Base-by-base conservation (phyloP, 2,329 filamentous ascomycete species). In the Arthrobotrys conoides region DNA sequence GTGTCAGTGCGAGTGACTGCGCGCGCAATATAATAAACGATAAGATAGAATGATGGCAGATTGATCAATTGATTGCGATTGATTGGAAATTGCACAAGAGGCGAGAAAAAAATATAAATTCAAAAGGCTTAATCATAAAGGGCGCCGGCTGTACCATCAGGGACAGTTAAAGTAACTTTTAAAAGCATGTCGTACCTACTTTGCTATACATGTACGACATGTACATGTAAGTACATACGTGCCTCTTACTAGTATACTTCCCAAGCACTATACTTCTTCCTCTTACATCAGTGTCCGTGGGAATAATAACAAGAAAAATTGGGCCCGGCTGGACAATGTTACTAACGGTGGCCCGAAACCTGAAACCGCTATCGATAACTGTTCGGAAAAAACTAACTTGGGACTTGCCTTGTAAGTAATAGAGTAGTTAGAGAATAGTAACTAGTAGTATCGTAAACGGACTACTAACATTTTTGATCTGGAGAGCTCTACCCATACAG, bases 11-110 rank as follows among this genome's bases (percentile, higher is more conserved):
- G 33, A 46, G 18, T 24, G n/a, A 49, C 6, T 18, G 57, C 14
- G 18, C 36, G 57, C 57, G 57, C 57, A 61, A 61, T 61, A 61
- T 36, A 61, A 61, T 61, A 61, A 18, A 27, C 33, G 57, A 61
- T 61, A 61, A 61, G 57, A 61, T 61, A 61, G 20, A 61, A 44
- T 24, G 57, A 18, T 33, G 27, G 24, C n/a, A n/a, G 49, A 53
- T 10, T 16, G 51, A 30, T 33, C n/a, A 14, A 30, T 55, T 18
- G 48, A 53, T 53, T 8, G 20, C 8, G 22, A 53, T 51, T 51
- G 49, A 55, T 55, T 33, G 49, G 46, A 49, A 51, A 51, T 30
- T 55, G 51, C 22, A n/a, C 12, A 33, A 30, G 48, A 30, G 48
- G 24, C n/a, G 22, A 27, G 9, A 14, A n/a, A 33, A 55, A 18